These are phyloP conservation scores for Ogataea henricii DNA, from an alignment of 805 yeast genomes.

Conservation along the genomic window DNA sequence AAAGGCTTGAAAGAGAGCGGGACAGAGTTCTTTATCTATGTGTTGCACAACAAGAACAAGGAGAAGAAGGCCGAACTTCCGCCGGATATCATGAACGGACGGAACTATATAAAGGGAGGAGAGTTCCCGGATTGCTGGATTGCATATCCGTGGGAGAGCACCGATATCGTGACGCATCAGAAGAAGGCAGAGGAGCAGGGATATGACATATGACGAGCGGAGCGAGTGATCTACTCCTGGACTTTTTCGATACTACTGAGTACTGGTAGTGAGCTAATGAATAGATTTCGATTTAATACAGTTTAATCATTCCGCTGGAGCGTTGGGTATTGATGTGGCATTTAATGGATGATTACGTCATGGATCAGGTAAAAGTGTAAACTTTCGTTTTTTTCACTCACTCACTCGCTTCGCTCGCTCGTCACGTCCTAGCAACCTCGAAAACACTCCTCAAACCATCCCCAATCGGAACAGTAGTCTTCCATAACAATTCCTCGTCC, in stretches of 20 bases:
- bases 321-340: too few species aligned
- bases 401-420: too few species aligned
- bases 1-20: constrained; percentile 51
- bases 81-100: constrained; percentile 56
- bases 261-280: not conserved
- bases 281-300: not conserved
- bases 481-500: constrained; percentile 27
- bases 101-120: constrained; percentile 69
- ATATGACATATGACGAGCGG: constrained; percentile 46
- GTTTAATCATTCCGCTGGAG: too few species aligned
- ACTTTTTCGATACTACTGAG: too few species aligned
- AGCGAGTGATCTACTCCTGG: too few species aligned
- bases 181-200: constrained; percentile 73
- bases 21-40: constrained; percentile 74
- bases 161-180: constrained; percentile 73
- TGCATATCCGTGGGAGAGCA: constrained; percentile 86
- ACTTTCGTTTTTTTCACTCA: too few species aligned
- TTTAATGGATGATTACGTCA: too few species aligned
- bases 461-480: constrained; percentile 15
- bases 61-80: constrained; percentile 75
- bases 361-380: too few species aligned
- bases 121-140: constrained; percentile 80
- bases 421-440: constrained; percentile 4
- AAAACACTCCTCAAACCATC: constrained; percentile 10
- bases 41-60: constrained; percentile 74